Conservation (phyloP, 805 yeast species). For the Zygosaccharomyces siamensis region DNA sequence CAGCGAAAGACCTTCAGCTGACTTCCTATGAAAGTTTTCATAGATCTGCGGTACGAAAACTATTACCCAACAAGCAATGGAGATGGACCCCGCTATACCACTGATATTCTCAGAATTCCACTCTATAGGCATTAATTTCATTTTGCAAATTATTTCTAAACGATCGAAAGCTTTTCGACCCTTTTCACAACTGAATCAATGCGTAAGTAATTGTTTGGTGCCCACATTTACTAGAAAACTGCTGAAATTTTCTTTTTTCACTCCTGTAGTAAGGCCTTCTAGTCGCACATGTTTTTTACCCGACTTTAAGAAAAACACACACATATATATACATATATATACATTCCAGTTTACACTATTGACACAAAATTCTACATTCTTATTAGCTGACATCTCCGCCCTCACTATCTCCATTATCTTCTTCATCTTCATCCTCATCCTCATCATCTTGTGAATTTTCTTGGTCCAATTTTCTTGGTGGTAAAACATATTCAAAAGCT, state of each 20-base stretch:
- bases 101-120: slow-evolving; percentile 67
- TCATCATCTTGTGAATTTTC: neutral
- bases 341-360: neutral
- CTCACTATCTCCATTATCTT: neutral
- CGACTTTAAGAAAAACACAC: neutral
- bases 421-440: slow-evolving; percentile 1
- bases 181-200: neutral
- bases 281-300: neutral
- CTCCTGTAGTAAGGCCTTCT: neutral
- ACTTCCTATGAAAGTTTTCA: slow-evolving; percentile 79
- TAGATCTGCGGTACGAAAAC: slow-evolving; percentile 96
- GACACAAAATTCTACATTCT: neutral
- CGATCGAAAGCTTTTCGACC: neutral
- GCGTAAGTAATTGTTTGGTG: too few species aligned
- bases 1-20: slow-evolving; percentile 85
- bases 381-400: neutral
- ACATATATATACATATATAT: neutral
- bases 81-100: slow-evolving; percentile 72
- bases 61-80: slow-evolving; percentile 95
- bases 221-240: neutral
- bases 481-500: slow-evolving; percentile 84
- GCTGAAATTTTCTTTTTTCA: slow-evolving; percentile 1
- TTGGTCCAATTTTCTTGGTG: slow-evolving; percentile 58
- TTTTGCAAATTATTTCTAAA: slow-evolving; percentile 3
- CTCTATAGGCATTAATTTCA: slow-evolving; percentile 44